Evolutionary conservation across 1,139 yeast species (phyloP).

Genomic region (Candida gigantensis): DNA sequence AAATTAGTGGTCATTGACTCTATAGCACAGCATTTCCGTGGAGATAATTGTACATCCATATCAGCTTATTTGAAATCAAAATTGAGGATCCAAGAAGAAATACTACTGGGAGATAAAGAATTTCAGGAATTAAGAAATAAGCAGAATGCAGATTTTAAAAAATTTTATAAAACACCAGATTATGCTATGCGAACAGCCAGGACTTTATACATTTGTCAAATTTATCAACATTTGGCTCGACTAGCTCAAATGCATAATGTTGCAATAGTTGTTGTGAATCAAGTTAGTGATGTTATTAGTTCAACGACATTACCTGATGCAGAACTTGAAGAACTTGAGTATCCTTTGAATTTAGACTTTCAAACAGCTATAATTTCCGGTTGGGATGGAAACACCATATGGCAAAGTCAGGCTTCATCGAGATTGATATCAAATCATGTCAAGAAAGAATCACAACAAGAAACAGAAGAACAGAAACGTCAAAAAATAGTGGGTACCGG

Average conservation of each 20-base stretch:
- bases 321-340: slow-evolving; percentile 13
- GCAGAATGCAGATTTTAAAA: slow-evolving; percentile 31
- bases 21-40: slow-evolving; percentile 81
- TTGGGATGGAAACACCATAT: slow-evolving; percentile 50
- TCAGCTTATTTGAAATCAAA: slow-evolving; percentile 26
- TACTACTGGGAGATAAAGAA: slow-evolving; percentile 17
- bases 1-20: slow-evolving; percentile 73
- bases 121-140: slow-evolving; percentile 23
- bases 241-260: slow-evolving; percentile 51
- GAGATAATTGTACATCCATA: slow-evolving; percentile 52
- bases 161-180: slow-evolving; percentile 26
- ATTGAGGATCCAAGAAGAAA: slow-evolving; percentile 25
- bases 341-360: slow-evolving; percentile 57
- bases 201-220: slow-evolving; percentile 41
- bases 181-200: slow-evolving; percentile 37
- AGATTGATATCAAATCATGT: slow-evolving; percentile 11
- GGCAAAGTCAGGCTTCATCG: slow-evolving; percentile 9
- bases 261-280: slow-evolving; percentile 77
- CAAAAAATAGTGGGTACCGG: too few relatives aligned
- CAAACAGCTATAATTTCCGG: slow-evolving; percentile 77
- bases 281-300: slow-evolving; percentile 61
- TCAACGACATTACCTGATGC: slow-evolving; percentile 20
- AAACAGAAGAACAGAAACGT: too few relatives aligned
- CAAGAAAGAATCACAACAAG: too few relatives aligned
- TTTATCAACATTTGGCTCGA: slow-evolving; percentile 51